Conservation (phyloP, 805 yeast genomes). For the Starmerella bombicola region DNA sequence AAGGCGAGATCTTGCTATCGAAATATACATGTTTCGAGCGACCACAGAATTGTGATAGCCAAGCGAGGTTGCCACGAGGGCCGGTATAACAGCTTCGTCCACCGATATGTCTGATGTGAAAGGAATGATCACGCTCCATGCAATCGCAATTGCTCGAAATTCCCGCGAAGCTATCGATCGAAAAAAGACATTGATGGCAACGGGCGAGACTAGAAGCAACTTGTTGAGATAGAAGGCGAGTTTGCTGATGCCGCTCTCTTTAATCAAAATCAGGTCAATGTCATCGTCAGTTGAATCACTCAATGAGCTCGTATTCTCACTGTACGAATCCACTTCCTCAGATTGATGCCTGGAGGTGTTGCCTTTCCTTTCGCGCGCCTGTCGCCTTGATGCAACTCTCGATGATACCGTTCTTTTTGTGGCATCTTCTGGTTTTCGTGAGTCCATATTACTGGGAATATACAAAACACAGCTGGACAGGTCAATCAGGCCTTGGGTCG, state of each 20-base stretch:
- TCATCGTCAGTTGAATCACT: not conserved
- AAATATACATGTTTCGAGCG: conserved; percentile 17
- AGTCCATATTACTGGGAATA: too few relatives aligned
- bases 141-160: conserved; percentile 12
- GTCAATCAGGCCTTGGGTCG: too few relatives aligned
- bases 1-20: conserved; percentile 18
- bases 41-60: conserved; percentile 15
- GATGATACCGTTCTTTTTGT: too few relatives aligned
- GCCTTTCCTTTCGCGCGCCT: too few relatives aligned
- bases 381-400: too few relatives aligned
- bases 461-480: too few relatives aligned
- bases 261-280: not conserved
- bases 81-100: conserved; percentile 19
- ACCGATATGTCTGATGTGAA: conserved; percentile 17
- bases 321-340: too few relatives aligned
- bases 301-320: too few relatives aligned
- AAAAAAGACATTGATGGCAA: conserved; percentile 7
- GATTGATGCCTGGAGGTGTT: too few relatives aligned
- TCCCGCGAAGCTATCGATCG: conserved; percentile 14
- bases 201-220: conserved; percentile 11
- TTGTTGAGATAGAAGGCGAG: conserved; percentile 10
- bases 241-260: not conserved
- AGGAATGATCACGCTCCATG: conserved; percentile 17
- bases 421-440: too few relatives aligned
- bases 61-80: conserved; percentile 14